Base-by-base conservation (phyloP, 106 monocot species). In the Platanthera guangdongensis region DNA sequence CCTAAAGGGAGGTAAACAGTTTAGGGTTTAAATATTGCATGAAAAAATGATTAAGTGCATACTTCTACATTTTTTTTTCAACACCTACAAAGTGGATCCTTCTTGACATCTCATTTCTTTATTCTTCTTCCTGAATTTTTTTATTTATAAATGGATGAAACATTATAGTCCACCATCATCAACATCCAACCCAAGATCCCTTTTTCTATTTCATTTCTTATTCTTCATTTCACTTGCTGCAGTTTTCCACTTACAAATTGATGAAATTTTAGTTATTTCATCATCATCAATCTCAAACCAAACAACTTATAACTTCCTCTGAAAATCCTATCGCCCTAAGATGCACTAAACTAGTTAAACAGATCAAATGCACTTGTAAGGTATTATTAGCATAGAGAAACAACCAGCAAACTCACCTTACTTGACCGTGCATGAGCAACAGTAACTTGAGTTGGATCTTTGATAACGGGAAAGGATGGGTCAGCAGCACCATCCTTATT, bases 391-490 rank as follows among this genome's bases (percentile, higher is more conserved):
- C 59, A 60, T 21, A 22, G 59, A 60, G 4, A 55, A 60, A 60
- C 18, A 60, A n/a, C 8, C 5, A 21, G 8, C 59, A 60, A 60
- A 50, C 11, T 69, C 81, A 90, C 90, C 87, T 81, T 90, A 73
- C 76, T 87, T 6, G 90, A 90, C 52, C 85, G 75, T 65, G 90
- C 87, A 90, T 87, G 90, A 74, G 87, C 55, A 77, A 90, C 85
- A 71, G 70, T 68, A 72, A 85, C 87, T 22, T 90, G 90, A 32
- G 81, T 73, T 69, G 69, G 83, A 85, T 90, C 90, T 79, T 90
- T 90, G 51, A 90, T 59, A 32, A 74, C 81, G 22, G 90, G 85
- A 81, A 90, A 90, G n/a, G 90, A 78, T 75, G 75, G 85, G 60
- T 90, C 90, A 71, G 82, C 82, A 71, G 78, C 78, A 7, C 87